Conservation (phyloP, 1,284 basidiomycete species). For the Apiotrichum montevideense region DNA sequence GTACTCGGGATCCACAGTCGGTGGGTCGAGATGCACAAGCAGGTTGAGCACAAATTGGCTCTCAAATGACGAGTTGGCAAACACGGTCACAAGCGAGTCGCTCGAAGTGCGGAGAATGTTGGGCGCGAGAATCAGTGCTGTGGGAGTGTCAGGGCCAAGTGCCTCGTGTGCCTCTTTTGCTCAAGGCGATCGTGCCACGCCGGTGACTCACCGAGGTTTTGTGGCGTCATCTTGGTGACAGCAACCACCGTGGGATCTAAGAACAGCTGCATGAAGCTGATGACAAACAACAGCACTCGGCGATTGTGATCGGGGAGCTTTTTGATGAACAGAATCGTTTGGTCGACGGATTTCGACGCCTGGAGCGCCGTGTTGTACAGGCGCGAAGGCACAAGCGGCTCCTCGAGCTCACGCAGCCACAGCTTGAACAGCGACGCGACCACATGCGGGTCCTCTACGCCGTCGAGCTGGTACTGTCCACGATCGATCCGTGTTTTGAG, state of each 20-base stretch:
- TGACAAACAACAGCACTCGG: constrained; percentile 72
- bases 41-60: constrained; percentile 79
- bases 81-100: constrained; percentile 73
- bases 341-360: constrained; percentile 57
- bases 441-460: constrained; percentile 79
- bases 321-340: constrained; percentile 66
- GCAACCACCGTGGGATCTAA: constrained; percentile 64
- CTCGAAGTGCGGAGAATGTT: constrained; percentile 76
- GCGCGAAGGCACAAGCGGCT: constrained; percentile 71
- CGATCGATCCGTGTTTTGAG: constrained; percentile 80
- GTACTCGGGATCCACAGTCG: constrained; percentile 65
- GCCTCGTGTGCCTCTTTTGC: too few relatives aligned
- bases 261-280: constrained; percentile 85
- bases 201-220: constrained; percentile 34
- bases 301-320: constrained; percentile 74
- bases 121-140: constrained; percentile 72
- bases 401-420: constrained; percentile 81
- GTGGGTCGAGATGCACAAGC: constrained; percentile 67
- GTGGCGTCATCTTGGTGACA: constrained; percentile 72
- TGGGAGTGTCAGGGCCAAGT: neutral
- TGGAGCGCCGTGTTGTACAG: constrained; percentile 63
- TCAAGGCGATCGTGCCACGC: too few relatives aligned
- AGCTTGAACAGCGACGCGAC: constrained; percentile 81
- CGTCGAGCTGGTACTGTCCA: constrained; percentile 72
- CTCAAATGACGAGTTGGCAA: constrained; percentile 82